Evolutionary conservation across 192 early-diverging fungal species (phyloP), one percentile per base, ranked within the genome.

Genomic region (Allomyces macrogynus): DNA sequence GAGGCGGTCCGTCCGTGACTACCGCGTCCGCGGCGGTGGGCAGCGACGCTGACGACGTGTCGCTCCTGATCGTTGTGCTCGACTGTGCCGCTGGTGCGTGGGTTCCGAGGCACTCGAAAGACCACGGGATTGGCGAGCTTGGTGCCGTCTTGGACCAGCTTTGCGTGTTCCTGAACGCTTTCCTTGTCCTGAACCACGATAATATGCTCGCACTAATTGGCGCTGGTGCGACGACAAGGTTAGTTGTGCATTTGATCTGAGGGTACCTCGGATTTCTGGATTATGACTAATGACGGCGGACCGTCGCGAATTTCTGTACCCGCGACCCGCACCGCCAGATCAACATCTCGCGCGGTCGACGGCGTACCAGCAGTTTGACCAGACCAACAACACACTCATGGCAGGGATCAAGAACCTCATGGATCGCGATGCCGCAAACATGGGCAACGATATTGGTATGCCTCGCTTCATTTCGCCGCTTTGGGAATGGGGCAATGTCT

Each of bases 101-200:
- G 49, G 49, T 40, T 40, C 32, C 49, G 49, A 14, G 20, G 12
- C 49, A 57, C 49, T n/a, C 49, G 16, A n/a, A 57, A 7, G 16
- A 57, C 49, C 49, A 57, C 49, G 49, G 1, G 0, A 40, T 40
- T 7, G 32, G 32, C 7, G 32, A 40, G 32, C 32, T 40, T 40
- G 32, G 32, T 8, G 12, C 49, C 16, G 49, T 57, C 1, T 71
- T 95, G 18, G 81, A 86, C 62, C 89, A 93, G 64, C 76, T 87
- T 42, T 65, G 92, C 24, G 77, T 90, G 10, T 93, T 95, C 64
- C 81, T 97, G 62, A 95, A 97, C 72, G 95, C 92, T 9, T 91
- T 92, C 72, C 72, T 97, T 65, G 89, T 90, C 16, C 79, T 92
- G 23, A 86, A 88, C 43, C 86, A 89, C 61, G 88, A 94, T 65